phyloP scores from a whole-genome alignment of 2,329 filamentous ascomycete species.

The Neofusicoccum cordaticola region DNA sequence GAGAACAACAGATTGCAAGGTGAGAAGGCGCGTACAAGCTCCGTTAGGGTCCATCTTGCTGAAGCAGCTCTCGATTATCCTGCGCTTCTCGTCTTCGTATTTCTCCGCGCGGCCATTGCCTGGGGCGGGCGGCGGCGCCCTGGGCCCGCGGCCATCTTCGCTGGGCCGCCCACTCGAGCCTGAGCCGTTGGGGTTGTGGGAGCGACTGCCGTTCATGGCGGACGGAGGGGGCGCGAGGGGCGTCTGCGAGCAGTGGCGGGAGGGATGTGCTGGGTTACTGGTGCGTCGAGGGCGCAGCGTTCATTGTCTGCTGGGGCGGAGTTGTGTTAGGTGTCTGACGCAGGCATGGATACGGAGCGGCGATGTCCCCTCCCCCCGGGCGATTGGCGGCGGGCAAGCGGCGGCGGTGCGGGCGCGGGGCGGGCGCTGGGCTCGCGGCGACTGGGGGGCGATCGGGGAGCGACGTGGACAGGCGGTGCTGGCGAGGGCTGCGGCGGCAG shows the following conservation, averaged over 20 bases:
- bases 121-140: not conserved
- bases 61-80: conserved; percentile 95
- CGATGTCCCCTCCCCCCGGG: conserved; percentile 11
- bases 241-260: not conserved
- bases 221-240: not conserved
- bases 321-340: conserved; percentile 13
- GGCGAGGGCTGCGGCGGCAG: not conserved
- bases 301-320: conserved; percentile 15
- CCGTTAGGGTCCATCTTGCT: conserved; percentile 84
- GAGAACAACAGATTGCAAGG: conserved; percentile 8
- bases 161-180: conserved; percentile 11
- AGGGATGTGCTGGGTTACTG: not conserved
- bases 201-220: conserved; percentile 16
- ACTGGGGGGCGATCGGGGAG: not conserved
- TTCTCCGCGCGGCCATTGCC: conserved; percentile 62
- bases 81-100: conserved; percentile 94
- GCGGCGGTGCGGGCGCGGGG: not conserved
- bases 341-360: conserved; percentile 15
- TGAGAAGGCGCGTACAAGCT: conserved; percentile 61
- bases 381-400: conserved; percentile 8
- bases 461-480: not conserved
- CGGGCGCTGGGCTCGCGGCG: not conserved
- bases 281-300: conserved; percentile 10
- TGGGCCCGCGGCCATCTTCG: conserved; percentile 10
- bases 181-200: conserved; percentile 13